These are phyloP conservation scores for Scutellaria minor DNA, from an alignment of 257 asterid genomes.

Conservation along the genomic window DNA sequence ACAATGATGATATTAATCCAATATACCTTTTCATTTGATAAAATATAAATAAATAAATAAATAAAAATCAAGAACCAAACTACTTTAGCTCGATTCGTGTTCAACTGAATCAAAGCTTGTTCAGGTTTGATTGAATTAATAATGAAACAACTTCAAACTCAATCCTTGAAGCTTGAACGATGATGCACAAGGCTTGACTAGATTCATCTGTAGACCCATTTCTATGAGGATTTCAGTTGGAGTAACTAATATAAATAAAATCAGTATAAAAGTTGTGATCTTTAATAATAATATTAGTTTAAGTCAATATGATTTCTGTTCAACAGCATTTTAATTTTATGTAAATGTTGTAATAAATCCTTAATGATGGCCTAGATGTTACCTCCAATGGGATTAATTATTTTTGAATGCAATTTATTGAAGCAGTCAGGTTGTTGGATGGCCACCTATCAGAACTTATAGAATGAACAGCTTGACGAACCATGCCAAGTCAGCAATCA, in stretches of 20 bases:
- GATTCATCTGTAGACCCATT: neutral
- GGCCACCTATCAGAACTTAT: conserved; percentile 55
- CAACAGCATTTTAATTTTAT: neutral
- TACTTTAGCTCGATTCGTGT: too few species aligned
- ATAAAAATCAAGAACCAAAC: too few species aligned
- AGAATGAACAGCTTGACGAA: conserved; percentile 48
- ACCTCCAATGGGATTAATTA: neutral
- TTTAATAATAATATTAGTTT: too few species aligned
- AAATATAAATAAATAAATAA: too few species aligned
- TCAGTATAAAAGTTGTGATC: neutral
- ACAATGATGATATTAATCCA: too few species aligned
- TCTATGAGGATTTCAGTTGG: conserved; percentile 1
- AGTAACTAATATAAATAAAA: neutral
- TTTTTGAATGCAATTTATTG: neutral
- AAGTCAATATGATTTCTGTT: too few species aligned
- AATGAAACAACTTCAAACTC: too few species aligned
- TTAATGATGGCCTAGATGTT: conserved; percentile 2
- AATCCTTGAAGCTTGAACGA: too few species aligned
- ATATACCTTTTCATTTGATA: too few species aligned
- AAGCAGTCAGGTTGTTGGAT: conserved; percentile 59
- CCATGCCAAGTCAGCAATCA: conserved; percentile 45
- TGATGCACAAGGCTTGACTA: too few species aligned
- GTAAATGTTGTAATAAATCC: neutral
- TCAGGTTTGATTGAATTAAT: too few species aligned
- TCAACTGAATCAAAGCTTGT: too few species aligned